A percentile compares a stretch with the other conserved stretches of the same genome.
Conservation (phyloP, 441 rosid species). For the Croton laevigatus region DNA sequence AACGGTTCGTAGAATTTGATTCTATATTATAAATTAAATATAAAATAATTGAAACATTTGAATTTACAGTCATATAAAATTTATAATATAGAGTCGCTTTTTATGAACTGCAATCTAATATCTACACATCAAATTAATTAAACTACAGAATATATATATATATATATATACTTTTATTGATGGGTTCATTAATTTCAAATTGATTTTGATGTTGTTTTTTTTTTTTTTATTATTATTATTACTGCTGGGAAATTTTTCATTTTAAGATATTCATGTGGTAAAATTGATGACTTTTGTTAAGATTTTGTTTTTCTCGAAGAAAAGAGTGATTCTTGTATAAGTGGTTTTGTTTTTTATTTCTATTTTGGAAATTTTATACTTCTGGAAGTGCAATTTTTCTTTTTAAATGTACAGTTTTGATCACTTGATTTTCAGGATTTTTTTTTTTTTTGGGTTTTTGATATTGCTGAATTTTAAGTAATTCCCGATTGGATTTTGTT, state of each 20-base stretch:
- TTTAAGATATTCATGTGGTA: conserved; percentile 7
- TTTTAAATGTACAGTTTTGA: no score
- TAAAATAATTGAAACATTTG: no score
- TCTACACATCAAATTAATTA: no score
- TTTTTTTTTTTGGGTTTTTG: conserved; percentile 16
- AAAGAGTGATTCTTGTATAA: neutral
- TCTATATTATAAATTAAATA: no score
- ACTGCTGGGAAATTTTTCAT: neutral
- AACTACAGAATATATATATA: no score
- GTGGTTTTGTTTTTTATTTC: conserved; percentile 7
- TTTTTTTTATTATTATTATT: neutral
- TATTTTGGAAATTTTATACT: conserved; percentile 23
- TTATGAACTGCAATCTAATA: no score
- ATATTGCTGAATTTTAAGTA: conserved; percentile 10
- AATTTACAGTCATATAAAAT: no score
- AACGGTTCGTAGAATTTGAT: no score
- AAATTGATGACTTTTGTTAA: neutral
- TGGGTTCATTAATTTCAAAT: conserved; percentile 12
- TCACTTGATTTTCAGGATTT: conserved; percentile 23
- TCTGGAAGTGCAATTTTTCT: conserved; percentile 15
- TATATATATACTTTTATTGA: no score
- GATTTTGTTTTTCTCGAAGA: neutral
- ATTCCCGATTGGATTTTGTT: conserved; percentile 7
- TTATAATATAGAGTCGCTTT: no score
- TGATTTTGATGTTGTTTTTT: conserved; percentile 16